These are phyloP conservation scores for Auricularia sp. DNA, from an alignment of 768 basidiomycete genomes.

Conservation along the genomic window DNA sequence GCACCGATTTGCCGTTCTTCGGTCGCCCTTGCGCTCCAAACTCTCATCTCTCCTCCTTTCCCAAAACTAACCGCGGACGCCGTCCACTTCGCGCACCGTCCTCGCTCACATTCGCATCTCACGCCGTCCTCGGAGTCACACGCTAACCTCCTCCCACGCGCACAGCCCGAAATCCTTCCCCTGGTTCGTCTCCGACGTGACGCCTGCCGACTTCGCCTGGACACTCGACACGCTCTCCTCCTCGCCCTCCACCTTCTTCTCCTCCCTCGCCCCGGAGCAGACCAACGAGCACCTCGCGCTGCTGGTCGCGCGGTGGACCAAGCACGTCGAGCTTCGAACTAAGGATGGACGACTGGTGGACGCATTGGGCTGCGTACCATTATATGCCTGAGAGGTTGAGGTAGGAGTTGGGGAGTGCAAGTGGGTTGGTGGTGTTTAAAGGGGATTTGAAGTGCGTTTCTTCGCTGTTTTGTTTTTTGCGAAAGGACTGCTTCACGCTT, in stretches of 20 bases:
- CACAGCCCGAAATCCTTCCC: constrained; percentile 84
- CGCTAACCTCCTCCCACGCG: background rate
- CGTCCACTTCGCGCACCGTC: too few species aligned
- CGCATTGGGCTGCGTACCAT: constrained; percentile 67
- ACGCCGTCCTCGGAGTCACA: too few species aligned
- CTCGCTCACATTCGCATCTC: too few species aligned
- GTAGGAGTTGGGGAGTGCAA: constrained; percentile 33
- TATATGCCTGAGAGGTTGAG: constrained; percentile 49
- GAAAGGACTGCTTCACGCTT: too few species aligned
- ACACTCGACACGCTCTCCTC: constrained; percentile 35
- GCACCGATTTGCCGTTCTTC: too few species aligned
- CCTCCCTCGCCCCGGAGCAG: constrained; percentile 12
- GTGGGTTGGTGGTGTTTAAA: constrained; percentile 79
- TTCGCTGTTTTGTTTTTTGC: background rate
- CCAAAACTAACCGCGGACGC: too few species aligned
- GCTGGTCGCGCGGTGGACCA: constrained; percentile 64
- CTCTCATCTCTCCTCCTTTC: too few species aligned
- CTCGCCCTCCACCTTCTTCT: constrained; percentile 55
- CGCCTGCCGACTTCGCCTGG: constrained; percentile 66
- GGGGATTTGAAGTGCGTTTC: constrained; percentile 80
- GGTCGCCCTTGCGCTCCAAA: too few species aligned
- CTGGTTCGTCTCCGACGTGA: constrained; percentile 96
- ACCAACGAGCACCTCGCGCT: constrained; percentile 35
- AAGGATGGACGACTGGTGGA: constrained; percentile 55
- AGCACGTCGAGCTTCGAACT: constrained; percentile 67